Conservation (phyloP, 768 basidiomycete species). For the Mycena polygramma region DNA sequence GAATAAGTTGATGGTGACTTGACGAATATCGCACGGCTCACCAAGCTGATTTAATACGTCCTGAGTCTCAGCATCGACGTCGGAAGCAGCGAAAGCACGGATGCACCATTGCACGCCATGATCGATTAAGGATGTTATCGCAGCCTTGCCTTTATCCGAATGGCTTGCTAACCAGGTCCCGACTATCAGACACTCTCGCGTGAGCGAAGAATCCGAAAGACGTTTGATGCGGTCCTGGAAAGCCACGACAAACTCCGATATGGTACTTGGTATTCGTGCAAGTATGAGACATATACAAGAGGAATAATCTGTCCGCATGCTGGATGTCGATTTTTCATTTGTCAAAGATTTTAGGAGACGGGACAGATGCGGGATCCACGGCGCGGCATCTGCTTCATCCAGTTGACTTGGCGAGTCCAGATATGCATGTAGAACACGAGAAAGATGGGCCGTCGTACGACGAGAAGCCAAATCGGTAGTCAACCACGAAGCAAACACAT, state of each 20-base stretch:
- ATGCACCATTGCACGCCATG: slow-evolving; percentile 68
- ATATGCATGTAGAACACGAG: slow-evolving; percentile 59
- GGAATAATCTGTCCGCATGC: slow-evolving; percentile 37
- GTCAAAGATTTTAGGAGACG: slow-evolving; percentile 39
- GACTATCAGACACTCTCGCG: slow-evolving; percentile 49
- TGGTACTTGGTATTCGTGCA: slow-evolving; percentile 41
- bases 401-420: slow-evolving; percentile 54
- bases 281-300: slow-evolving; percentile 49
- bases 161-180: slow-evolving; percentile 43
- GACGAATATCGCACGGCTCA: not conserved
- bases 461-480: slow-evolving; percentile 43
- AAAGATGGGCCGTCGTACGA: slow-evolving; percentile 47
- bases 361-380: slow-evolving; percentile 49
- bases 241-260: slow-evolving; percentile 36
- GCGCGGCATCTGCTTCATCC: slow-evolving; percentile 23
- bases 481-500: slow-evolving; percentile 57
- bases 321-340: slow-evolving; percentile 34
- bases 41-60: slow-evolving; percentile 45
- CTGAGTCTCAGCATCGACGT: slow-evolving; percentile 38
- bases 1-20: slow-evolving; percentile 12
- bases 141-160: slow-evolving; percentile 40
- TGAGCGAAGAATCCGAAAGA: slow-evolving; percentile 43
- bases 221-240: slow-evolving; percentile 46
- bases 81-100: slow-evolving; percentile 55
- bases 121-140: slow-evolving; percentile 54